A percentile compares a stretch with the other conserved stretches of the same genome.
Evolutionary conservation across 768 basidiomycete genomes (phyloP).

Genomic region (Phylloporus sp.): DNA sequence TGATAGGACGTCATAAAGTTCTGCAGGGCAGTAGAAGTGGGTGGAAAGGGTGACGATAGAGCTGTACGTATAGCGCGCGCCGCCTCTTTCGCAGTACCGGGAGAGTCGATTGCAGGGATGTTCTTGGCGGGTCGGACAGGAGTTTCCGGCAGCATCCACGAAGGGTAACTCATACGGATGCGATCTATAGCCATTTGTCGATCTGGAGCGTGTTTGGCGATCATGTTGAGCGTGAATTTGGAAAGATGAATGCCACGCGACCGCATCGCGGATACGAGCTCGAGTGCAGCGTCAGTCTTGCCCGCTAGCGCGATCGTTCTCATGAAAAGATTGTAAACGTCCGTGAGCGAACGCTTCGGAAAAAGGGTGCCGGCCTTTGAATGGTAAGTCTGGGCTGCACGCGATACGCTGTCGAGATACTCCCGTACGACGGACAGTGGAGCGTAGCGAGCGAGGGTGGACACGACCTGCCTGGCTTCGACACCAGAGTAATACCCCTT

Average conservation of each 20-base stretch:
- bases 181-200: constrained; percentile 1
- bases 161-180: constrained; percentile 16
- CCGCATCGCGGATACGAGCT: constrained; percentile 37
- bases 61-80: constrained; percentile 19
- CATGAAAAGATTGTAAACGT: constrained; percentile 37
- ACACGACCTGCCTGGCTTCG: constrained; percentile 26
- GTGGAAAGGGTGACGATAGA: constrained; percentile 21
- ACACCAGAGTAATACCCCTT: constrained; percentile 40
- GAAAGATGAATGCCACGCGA: constrained; percentile 30
- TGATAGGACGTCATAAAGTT: constrained; percentile 21
- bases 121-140: not conserved
- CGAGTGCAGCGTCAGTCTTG: constrained; percentile 38
- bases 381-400: constrained; percentile 11
- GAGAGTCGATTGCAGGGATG: not conserved
- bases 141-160: constrained; percentile 2
- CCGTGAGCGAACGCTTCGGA: constrained; percentile 9
- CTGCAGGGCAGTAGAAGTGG: constrained; percentile 15
- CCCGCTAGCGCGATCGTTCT: constrained; percentile 37
- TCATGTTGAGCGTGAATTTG: constrained; percentile 32
- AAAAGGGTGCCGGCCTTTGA: not conserved
- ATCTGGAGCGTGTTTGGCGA: constrained; percentile 25
- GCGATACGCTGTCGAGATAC: constrained; percentile 36
- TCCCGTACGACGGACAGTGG: constrained; percentile 26
- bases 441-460: constrained; percentile 42
- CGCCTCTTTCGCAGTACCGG: constrained; percentile 12